These are phyloP conservation scores for Otatea glauca DNA, from an alignment of 176 grass and related monocot genomes.

Conservation along the genomic window DNA sequence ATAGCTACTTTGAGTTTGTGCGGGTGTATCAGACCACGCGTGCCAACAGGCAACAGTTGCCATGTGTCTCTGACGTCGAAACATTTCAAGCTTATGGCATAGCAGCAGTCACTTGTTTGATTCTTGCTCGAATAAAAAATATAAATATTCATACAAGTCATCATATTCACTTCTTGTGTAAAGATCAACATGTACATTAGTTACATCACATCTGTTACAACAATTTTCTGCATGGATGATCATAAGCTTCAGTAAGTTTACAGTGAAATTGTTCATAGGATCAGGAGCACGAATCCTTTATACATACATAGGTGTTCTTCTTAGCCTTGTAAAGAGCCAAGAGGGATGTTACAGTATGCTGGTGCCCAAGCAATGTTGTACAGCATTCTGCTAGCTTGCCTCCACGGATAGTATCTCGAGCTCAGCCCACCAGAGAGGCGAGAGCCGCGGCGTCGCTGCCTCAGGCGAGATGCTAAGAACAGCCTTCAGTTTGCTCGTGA, in stretches of 20 bases:
- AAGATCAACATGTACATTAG: slow-evolving; percentile 33
- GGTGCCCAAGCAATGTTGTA: slow-evolving; percentile 34
- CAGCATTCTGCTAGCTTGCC: slow-evolving; percentile 56
- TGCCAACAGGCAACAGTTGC: background rate
- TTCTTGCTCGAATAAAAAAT: slow-evolving; percentile 3
- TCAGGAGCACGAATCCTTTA: slow-evolving; percentile 21
- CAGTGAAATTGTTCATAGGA: slow-evolving; percentile 15
- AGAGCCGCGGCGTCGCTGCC: slow-evolving; percentile 68
- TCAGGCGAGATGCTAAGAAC: slow-evolving; percentile 71
- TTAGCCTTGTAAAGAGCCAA: slow-evolving; percentile 20
- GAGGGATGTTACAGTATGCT: slow-evolving; percentile 26
- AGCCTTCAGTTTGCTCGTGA: slow-evolving; percentile 55
- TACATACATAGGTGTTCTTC: background rate
- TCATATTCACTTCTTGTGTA: slow-evolving; percentile 36
- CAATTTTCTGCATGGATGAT: background rate
- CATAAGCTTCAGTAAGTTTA: slow-evolving; percentile 15
- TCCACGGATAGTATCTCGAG: slow-evolving; percentile 88
- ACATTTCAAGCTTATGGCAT: background rate
- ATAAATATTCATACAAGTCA: slow-evolving; percentile 14
- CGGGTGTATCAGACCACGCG: background rate
- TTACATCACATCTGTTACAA: background rate
- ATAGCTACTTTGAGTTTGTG: background rate
- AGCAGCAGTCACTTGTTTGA: slow-evolving; percentile 20
- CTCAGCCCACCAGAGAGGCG: slow-evolving; percentile 98
- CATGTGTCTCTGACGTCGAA: background rate